Conservation (phyloP, 768 basidiomycete genomes). For the Auricularia cornea region DNA sequence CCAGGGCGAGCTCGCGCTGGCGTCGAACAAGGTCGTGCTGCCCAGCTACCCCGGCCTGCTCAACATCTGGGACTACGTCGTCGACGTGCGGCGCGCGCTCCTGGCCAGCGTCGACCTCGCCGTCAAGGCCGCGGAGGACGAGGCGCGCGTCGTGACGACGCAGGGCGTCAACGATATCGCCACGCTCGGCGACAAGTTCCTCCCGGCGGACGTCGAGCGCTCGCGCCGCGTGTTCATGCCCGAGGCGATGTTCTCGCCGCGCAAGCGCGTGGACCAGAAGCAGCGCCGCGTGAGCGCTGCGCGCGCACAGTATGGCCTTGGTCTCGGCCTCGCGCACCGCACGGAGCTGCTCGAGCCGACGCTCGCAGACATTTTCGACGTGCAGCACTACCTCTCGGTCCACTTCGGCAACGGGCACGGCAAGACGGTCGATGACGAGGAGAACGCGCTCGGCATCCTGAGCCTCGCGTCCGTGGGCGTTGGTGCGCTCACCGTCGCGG, state of each 20-base stretch:
- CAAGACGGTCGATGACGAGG: conserved; percentile 26
- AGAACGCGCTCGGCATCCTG: conserved; percentile 51
- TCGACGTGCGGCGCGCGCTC: conserved; percentile 68
- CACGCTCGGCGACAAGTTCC: conserved; percentile 63
- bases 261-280: conserved; percentile 27
- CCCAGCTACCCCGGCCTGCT: conserved; percentile 80
- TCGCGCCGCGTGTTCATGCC: conserved; percentile 83
- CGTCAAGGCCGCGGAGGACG: conserved; percentile 72
- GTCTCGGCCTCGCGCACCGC: conserved; percentile 72
- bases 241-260: conserved; percentile 88
- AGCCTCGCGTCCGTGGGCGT: conserved; percentile 68
- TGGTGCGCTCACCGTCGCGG: conserved; percentile 84
- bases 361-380: conserved; percentile 78
- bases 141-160: conserved; percentile 62
- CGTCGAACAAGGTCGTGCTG: conserved; percentile 37
- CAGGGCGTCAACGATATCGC: conserved; percentile 58
- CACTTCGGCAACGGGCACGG: conserved; percentile 51
- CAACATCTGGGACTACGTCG: conserved; percentile 77
- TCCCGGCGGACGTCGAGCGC: conserved; percentile 76
- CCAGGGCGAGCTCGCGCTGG: conserved; percentile 61
- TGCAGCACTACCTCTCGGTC: conserved; percentile 67
- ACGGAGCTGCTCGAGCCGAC: conserved; percentile 71
- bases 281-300: conserved; percentile 26
- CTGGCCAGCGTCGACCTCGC: conserved; percentile 75
- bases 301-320: conserved; percentile 61